Base-by-base conservation (phyloP, 352 stramenopile species). In the Phytophthora citrophthora region DNA sequence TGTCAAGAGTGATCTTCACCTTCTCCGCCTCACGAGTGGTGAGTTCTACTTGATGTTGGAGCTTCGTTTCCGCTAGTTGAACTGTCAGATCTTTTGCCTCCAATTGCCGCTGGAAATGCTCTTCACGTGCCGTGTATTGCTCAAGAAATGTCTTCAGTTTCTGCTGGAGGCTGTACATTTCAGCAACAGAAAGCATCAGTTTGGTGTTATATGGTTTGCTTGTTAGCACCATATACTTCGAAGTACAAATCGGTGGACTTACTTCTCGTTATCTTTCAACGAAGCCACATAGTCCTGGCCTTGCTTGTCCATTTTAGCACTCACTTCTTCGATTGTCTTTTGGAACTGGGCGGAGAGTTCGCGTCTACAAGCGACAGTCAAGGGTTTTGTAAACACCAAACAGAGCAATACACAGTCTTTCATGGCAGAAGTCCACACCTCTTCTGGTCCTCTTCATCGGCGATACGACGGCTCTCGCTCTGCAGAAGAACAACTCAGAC, bases 251-350 rank as follows among this genome's bases (percentile, higher is more conserved):
- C 6, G 1, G 18, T 41, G 20, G 45, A 71, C 74, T 38, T 71
- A 92, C 81, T 68, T 87, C 61, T 96, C 88, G 52, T 96, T 96
- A 45, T 96, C 88, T 61, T 93, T 85, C 23, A 96, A 64, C 7
- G 88, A 92, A 3, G 81, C 64, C 49, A 96, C 78, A 63, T 96
- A 94, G 66, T 96, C 88, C 23, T 93, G 77, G 32, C 82, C 75
- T 51, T 96, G 86, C 41, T 93, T 79, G 32, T 96, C 88, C 88
- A 96, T 96, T 65, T 94, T 96, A n/a, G 72, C 58, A 66, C 88
- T 93, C 45, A 96, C 88, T 72, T 94, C 86, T 63, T 94, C 88
- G 27, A 96, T 94, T 16, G 88, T 96, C 44, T 81, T 94, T 27
- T 96, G 84, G 32, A 96, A 96, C 45, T 93, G 86, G 10, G 69